These are phyloP conservation scores for Populus hybrid DNA, from an alignment of 441 rosid species.

Conservation along the genomic window DNA sequence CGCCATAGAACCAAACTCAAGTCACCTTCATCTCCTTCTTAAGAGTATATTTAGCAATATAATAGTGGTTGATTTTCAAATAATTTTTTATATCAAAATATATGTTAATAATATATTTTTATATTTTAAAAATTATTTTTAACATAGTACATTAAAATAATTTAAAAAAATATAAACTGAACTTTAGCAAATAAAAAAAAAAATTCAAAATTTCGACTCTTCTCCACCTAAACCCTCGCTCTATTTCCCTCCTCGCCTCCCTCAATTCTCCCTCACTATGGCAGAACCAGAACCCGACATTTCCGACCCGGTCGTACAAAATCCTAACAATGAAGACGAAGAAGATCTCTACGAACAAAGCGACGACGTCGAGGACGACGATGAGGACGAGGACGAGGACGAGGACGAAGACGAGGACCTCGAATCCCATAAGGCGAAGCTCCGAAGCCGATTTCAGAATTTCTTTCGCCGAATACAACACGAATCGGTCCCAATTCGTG, in stretches of 20 bases:
- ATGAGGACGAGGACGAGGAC: too few species aligned
- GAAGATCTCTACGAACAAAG: constrained; percentile 18
- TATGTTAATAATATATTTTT: too few species aligned
- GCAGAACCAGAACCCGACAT: constrained; percentile 8
- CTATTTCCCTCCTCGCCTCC: too few species aligned
- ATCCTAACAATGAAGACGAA: constrained; percentile 24
- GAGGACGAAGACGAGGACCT: constrained; percentile 22
- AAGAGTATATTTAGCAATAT: too few species aligned
- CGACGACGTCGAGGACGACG: constrained; percentile 25
- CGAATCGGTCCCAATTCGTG: constrained; percentile 64
- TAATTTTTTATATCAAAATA: too few species aligned
- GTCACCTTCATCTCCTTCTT: not conserved
- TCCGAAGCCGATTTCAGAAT: constrained; percentile 31
- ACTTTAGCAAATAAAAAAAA: too few species aligned
- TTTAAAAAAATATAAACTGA: too few species aligned
- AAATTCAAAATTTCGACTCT: not conserved
- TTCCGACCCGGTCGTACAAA: constrained; percentile 27
- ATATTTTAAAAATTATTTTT: too few species aligned
- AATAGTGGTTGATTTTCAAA: too few species aligned
- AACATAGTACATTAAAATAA: too few species aligned
- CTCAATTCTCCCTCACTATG: constrained; percentile 20
- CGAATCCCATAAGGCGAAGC: constrained; percentile 24
- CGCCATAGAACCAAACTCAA: not conserved
- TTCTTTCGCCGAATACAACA: constrained; percentile 46
- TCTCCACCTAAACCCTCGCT: not conserved